phyloP scores from a whole-genome alignment of 2,329 filamentous ascomycete genomes.

The Trichoderma koningiopsis region DNA sequence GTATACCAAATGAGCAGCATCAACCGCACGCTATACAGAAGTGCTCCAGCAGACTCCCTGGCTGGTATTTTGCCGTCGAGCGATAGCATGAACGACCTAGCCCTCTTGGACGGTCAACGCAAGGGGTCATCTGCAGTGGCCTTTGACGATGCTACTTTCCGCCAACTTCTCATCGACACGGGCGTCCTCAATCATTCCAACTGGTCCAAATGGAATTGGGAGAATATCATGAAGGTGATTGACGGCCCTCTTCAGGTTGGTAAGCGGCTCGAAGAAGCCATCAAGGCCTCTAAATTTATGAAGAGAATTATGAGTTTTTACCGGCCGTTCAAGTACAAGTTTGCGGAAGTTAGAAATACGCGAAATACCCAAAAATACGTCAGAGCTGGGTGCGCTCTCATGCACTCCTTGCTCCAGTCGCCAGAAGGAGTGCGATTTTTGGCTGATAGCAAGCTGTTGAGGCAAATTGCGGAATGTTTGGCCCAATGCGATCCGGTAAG shows the following conservation, averaged over 20 bases:
- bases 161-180: constrained; percentile 71
- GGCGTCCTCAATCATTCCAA: constrained; percentile 87
- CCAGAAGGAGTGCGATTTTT: constrained; percentile 83
- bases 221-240: constrained; percentile 84
- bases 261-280: constrained; percentile 89
- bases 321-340: constrained; percentile 93
- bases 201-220: constrained; percentile 97
- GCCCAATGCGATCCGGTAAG: constrained; percentile 88
- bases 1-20: constrained; percentile 99
- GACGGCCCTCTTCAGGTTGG: constrained; percentile 90
- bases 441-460: constrained; percentile 86
- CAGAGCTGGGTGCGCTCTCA: constrained; percentile 81
- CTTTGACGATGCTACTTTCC: constrained; percentile 64
- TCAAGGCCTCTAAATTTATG: constrained; percentile 93
- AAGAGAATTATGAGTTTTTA: constrained; percentile 95
- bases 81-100: constrained; percentile 51
- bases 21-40: constrained; percentile 86
- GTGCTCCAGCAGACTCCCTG: constrained; percentile 54
- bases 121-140: constrained; percentile 51
- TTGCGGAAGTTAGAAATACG: constrained; percentile 86
- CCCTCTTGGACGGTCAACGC: constrained; percentile 58
- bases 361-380: constrained; percentile 94
- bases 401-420: constrained; percentile 84
- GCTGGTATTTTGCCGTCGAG: constrained; percentile 46
- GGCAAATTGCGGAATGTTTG: constrained; percentile 93